Evolutionary conservation across 2,329 filamentous ascomycete species (phyloP), one percentile per base, ranked within the genome.

Genomic region (Mollisiaceae sp.): DNA sequence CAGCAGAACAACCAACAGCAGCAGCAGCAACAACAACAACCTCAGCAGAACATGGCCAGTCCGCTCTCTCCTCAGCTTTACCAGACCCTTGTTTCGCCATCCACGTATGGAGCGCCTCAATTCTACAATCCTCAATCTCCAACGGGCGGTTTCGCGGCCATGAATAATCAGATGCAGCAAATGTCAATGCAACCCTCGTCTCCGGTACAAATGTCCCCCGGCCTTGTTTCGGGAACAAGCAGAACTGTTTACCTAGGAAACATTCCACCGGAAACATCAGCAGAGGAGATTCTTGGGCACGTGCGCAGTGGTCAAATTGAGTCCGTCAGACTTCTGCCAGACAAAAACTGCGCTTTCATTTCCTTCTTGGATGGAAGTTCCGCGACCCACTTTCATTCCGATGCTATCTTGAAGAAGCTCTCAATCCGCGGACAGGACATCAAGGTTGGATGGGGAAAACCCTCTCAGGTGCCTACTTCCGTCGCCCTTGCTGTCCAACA

Each of bases 291-390:
- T 70, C 83, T 99, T 63, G 91, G 94, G 70, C 95, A 99, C 76
- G 95, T 99, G 66, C 89, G 95, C 70, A 98, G 95, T 79, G 95
- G 95, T 27, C 95, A 98, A 78, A 98, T 99, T 75, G 95, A 99
- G 82, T 98, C 95, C n/a, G 95, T 99, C 61, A 91, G 95, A 73
- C 86, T 99, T 70, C 85, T 99, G 63, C 93, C 94, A 27, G 95
- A 99, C 81, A 99, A 98, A 92, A 99, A 98, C 85, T 99, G 95
- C 77, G 95, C 95, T 65, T 99, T 99, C 84, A 98, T 99, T 77
- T 99, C 95, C 8, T 99, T 99, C 83, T 85, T 99, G 71, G 95
- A 99, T 76, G 93, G 94, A 74, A 97, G 94, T 82, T 97, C 95
- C 36, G 95, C 95, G 64, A 98, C 94, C 24, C 95, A 99, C 78